Evolutionary conservation across 306 rosid species (phyloP), one percentile per base, ranked within the genome.

Genomic region (Dryas drummondii): DNA sequence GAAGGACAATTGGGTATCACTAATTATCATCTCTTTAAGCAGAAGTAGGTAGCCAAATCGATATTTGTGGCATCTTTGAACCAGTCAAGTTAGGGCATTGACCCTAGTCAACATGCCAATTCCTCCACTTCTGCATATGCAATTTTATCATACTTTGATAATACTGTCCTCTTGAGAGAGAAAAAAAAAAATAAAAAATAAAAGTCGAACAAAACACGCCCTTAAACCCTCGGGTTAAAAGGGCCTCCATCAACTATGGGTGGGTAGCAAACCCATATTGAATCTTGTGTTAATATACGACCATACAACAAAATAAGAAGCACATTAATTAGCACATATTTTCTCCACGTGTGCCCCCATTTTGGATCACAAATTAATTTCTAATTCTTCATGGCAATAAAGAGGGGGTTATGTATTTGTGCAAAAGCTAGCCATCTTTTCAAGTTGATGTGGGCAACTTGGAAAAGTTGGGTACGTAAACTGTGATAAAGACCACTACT

Each of bases 381-480:
- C 37, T 32, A 32, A 32, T 32, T 1, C 37, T 32, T 32, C 37
- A 40, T 62, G 47, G 9, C 19, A 15, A 7, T 62, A 40, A 62
- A 60, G 22, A 13, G 12, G 6, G 40, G 15, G 67, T 11, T 7
- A 5, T 16, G 47, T 15, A 62, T 62, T 40, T 16, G 65, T 59
- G 68, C 68, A 68, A 68, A 68, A 51, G 48, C 47, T 32, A 32
- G 27, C 60, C 8, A 51, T 69, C 73, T 69, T 69, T 69, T 51
- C 48, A 5, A 15, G 32, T 37, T 51, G 60, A 32, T 37, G 60
- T 51, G 4, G 9, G 49, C 60, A 16, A 50, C 11, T 37, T 51
- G 5, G 73, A 37, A 51, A 69, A 51, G 61, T 51, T 51, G 73
- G 49, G 27, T 37, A 52, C 73, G 49, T 69, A 69, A 16, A 51